A percentile compares a stretch with the other conserved stretches of the same genome.
phyloP scores from a whole-genome alignment of 768 basidiomycete genomes.

The Suillus americanus region DNA sequence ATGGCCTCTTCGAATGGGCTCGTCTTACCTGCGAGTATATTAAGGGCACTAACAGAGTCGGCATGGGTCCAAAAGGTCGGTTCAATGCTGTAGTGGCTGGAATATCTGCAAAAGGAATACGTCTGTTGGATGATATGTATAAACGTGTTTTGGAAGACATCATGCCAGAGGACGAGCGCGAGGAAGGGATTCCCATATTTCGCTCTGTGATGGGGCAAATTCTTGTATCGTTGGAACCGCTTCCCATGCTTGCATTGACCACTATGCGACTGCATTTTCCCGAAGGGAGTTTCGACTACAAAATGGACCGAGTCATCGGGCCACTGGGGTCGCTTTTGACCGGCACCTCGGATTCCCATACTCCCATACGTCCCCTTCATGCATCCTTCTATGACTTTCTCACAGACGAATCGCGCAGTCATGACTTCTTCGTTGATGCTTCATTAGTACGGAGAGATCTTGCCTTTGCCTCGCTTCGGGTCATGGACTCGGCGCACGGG shows the following conservation, averaged over 20 bases:
- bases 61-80: neutral
- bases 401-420: conserved; percentile 9
- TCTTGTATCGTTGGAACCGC: conserved; percentile 1
- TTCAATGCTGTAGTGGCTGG: neutral
- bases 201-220: conserved; percentile 4
- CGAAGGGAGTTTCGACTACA: conserved; percentile 21
- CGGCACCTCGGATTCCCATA: neutral
- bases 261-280: neutral
- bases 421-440: conserved; percentile 12
- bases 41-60: neutral
- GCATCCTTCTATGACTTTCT: conserved; percentile 30
- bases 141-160: neutral
- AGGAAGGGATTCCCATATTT: neutral
- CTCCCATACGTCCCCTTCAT: conserved; percentile 19
- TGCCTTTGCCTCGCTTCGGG: conserved; percentile 18
- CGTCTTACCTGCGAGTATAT: conserved; percentile 11
- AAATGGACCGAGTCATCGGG: neutral
- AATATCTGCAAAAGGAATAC: neutral
- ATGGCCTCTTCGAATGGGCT: conserved; percentile 12
- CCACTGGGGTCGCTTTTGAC: conserved; percentile 4
- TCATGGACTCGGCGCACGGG: conserved; percentile 26
- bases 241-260: neutral
- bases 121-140: conserved; percentile 9
- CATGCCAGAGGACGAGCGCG: neutral
- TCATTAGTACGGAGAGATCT: neutral